phyloP scores from a whole-genome alignment of 805 yeast species.

The Saturnispora bothae region DNA sequence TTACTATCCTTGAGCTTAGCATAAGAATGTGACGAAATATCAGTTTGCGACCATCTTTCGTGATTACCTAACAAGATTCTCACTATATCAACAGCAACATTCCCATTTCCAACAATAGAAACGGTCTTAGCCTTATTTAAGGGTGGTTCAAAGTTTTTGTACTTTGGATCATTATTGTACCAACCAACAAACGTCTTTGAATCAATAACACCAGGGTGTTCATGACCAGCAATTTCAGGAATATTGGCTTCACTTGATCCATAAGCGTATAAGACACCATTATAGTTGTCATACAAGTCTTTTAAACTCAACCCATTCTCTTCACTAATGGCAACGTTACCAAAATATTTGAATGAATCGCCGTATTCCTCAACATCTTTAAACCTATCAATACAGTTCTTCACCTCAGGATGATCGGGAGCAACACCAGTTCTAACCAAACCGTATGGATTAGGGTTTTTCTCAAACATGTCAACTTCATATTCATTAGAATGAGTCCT shows the following conservation, averaged over 20 bases:
- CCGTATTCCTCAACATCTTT: constrained; percentile 29
- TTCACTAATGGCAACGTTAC: constrained; percentile 54
- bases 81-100: constrained; percentile 89
- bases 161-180: constrained; percentile 86
- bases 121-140: constrained; percentile 53
- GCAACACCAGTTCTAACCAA: constrained; percentile 94
- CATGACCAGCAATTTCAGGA: constrained; percentile 31
- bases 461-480: constrained; percentile 69
- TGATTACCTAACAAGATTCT: constrained; percentile 58
- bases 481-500: constrained; percentile 22
- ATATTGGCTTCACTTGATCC: constrained; percentile 59
- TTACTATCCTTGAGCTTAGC: constrained; percentile 38
- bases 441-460: constrained; percentile 84
- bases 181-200: constrained; percentile 88
- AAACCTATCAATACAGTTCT: constrained; percentile 71
- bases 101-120: constrained; percentile 90
- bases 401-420: constrained; percentile 94
- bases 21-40: constrained; percentile 56
- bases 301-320: constrained; percentile 24
- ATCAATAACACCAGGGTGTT: constrained; percentile 56
- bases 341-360: constrained; percentile 43
- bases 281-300: constrained; percentile 44
- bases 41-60: constrained; percentile 51
- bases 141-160: constrained; percentile 40
- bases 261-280: constrained; percentile 70